Conservation (phyloP, 2,329 filamentous ascomycete species). For the Neofusicoccum ribis region DNA sequence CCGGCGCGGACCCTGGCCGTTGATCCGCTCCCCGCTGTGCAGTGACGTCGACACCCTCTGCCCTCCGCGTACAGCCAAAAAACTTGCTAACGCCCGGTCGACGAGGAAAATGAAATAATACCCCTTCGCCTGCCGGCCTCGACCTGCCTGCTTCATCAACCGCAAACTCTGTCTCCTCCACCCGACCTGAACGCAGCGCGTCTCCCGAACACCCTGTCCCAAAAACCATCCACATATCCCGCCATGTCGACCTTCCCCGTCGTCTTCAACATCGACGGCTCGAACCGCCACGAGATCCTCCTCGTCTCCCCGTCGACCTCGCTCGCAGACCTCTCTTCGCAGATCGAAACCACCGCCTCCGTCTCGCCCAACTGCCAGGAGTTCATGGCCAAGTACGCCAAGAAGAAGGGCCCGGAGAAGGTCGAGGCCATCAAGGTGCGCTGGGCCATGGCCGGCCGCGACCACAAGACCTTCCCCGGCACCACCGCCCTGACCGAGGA, state of each 20-base stretch:
- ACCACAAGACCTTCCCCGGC: constrained; percentile 34
- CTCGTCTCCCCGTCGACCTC: constrained; percentile 20
- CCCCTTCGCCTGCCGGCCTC: not conserved
- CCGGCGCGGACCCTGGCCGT: not conserved
- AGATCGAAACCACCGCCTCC: constrained; percentile 21
- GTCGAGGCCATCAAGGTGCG: constrained; percentile 35
- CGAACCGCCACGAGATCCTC: constrained; percentile 35
- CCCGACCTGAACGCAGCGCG: not conserved
- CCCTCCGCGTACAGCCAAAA: not conserved
- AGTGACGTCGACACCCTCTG: not conserved
- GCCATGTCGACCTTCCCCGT: constrained; percentile 27
- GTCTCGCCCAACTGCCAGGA: constrained; percentile 36
- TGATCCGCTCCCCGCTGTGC: not conserved
- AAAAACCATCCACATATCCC: not conserved
- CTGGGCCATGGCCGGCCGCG: constrained; percentile 34
- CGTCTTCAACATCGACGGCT: constrained; percentile 38
- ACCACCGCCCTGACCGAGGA: constrained; percentile 36
- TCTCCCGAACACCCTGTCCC: not conserved
- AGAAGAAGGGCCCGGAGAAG: constrained; percentile 28
- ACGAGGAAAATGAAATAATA: not conserved
- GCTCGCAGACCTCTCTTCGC: constrained; percentile 18
- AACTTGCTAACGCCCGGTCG: not conserved
- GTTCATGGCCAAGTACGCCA: constrained; percentile 38
- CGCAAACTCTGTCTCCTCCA: not conserved
- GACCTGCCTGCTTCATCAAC: not conserved